Conservation (phyloP, 306 rosid genomes). For the Cucurbita maxima region DNA sequence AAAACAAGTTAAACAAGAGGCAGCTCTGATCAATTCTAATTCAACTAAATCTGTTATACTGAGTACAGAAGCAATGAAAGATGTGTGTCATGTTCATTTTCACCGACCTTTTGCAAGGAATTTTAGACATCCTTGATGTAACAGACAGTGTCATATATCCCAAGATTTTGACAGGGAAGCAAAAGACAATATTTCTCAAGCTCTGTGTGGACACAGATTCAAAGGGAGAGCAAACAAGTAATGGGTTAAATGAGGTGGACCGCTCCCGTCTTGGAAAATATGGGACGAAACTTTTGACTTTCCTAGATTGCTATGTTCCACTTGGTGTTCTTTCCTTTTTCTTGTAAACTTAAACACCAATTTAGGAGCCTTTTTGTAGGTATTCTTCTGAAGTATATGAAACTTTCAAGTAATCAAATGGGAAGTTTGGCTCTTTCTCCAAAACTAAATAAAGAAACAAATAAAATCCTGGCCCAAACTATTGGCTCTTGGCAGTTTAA, state of each 20-base stretch:
- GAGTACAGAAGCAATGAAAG: background rate
- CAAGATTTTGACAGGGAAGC: background rate
- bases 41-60: background rate
- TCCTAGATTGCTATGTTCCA: background rate
- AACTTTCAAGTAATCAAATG: background rate
- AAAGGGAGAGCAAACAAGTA: background rate
- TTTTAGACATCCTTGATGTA: background rate
- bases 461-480: background rate
- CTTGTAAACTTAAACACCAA: background rate
- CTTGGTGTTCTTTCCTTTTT: background rate
- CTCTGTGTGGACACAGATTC: background rate
- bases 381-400: background rate
- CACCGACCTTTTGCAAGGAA: background rate
- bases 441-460: background rate
- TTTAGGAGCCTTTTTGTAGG: background rate
- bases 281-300: background rate
- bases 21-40: background rate
- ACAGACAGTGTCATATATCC: background rate
- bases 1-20: background rate
- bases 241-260: background rate
- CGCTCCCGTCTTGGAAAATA: background rate
- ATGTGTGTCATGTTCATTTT: background rate
- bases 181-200: background rate
- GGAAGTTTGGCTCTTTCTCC: background rate
- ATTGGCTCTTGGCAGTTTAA: background rate